A percentile compares a stretch with the other conserved stretches of the same genome.
phyloP scores from a whole-genome alignment of 176 grass and related monocot species.

The Themeda triandra region DNA sequence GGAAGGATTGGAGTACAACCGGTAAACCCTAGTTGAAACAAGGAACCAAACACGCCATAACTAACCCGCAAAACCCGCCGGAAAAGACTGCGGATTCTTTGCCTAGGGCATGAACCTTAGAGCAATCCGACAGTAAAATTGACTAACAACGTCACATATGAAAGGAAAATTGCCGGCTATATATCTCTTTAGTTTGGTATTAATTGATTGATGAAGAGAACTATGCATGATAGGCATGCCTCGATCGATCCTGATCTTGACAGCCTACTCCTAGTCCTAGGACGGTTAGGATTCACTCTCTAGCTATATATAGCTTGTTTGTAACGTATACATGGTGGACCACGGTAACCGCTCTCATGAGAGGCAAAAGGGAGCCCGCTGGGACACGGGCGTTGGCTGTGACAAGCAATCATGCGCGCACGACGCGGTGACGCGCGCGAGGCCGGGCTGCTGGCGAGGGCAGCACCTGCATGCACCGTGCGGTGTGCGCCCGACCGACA shows the following conservation, averaged over 20 bases:
- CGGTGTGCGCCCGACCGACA: slow-evolving; percentile 16
- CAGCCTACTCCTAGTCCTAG: too few species aligned
- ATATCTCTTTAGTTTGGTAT: background rate
- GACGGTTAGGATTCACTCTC: background rate
- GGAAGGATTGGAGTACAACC: too few species aligned
- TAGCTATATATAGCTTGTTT: too few species aligned
- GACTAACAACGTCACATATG: background rate
- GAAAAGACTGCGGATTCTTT: background rate
- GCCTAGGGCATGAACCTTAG: background rate
- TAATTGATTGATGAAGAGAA: background rate
- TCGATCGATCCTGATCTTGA: background rate
- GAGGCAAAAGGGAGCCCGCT: background rate
- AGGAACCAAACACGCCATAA: background rate
- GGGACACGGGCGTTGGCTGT: background rate
- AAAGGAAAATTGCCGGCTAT: background rate
- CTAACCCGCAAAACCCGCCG: background rate
- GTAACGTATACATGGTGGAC: background rate
- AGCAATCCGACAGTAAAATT: background rate
- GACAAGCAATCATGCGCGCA: slow-evolving; percentile 40
- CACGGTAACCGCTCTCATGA: slow-evolving; percentile 20
- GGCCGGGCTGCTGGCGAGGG: background rate
- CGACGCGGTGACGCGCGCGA: background rate
- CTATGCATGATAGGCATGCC: too few species aligned
- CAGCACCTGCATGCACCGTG: background rate
- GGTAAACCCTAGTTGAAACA: background rate